Evolutionary conservation across 768 basidiomycete genomes (phyloP).

Genomic region (Rhodocollybia butyracea): DNA sequence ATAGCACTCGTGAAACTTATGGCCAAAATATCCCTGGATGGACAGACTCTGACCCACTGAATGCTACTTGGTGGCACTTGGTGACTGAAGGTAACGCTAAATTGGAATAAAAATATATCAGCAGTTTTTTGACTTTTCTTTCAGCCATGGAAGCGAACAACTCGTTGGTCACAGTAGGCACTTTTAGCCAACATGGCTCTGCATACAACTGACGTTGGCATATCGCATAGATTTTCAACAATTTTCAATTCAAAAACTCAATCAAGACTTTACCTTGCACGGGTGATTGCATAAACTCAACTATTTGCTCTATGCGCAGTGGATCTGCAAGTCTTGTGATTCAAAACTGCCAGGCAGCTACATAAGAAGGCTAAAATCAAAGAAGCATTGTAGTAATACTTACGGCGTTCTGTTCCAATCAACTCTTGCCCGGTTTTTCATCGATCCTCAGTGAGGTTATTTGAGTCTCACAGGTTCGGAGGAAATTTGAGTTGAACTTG

Average conservation of each 20-base stretch:
- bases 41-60: constrained; percentile 51
- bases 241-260: constrained; percentile 70
- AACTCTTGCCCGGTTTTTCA: no score
- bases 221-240: constrained; percentile 66
- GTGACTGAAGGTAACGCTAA: constrained; percentile 59
- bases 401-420: no score
- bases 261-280: constrained; percentile 52
- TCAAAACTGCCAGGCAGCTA: constrained; percentile 58
- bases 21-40: constrained; percentile 56
- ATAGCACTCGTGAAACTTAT: constrained; percentile 67
- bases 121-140: constrained; percentile 5
- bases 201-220: neutral
- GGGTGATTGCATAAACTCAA: constrained; percentile 59
- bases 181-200: neutral
- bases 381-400: no score
- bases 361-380: no score
- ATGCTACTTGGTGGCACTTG: constrained; percentile 81
- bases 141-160: constrained; percentile 57
- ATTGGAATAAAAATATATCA: neutral
- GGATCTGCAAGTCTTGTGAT: constrained; percentile 61
- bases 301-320: constrained; percentile 75
- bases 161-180: constrained; percentile 53
- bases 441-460: no score
- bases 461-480: no score
- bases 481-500: no score